Conservation (phyloP, 768 basidiomycete species). For the Daedaleopsis sinensis region DNA sequence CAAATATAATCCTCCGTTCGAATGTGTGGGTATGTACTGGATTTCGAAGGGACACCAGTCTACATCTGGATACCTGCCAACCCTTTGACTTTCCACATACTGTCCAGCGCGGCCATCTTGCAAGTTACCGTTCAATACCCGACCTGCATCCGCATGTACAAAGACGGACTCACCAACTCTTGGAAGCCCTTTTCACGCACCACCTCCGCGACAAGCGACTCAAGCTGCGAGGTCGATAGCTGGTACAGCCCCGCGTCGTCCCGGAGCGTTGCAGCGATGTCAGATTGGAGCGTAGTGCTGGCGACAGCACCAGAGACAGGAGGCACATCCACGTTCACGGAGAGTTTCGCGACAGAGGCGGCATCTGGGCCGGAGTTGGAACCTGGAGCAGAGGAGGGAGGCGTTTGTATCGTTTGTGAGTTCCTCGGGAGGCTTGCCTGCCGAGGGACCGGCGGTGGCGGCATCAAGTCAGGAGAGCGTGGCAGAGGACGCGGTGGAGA, state of each 20-base stretch:
- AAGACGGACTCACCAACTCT: constrained; percentile 60
- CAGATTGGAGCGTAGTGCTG: constrained; percentile 20
- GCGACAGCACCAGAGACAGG: not conserved
- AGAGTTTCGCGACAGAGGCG: too few relatives aligned
- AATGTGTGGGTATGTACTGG: too few relatives aligned
- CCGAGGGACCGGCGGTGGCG: constrained; percentile 12
- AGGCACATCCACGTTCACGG: not conserved
- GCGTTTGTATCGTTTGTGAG: not conserved
- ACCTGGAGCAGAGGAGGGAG: not conserved
- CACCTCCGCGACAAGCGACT: constrained; percentile 59
- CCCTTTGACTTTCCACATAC: constrained; percentile 46
- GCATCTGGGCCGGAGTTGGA: not conserved
- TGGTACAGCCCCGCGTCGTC: constrained; percentile 55
- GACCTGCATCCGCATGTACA: not conserved
- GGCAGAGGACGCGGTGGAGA: constrained; percentile 1
- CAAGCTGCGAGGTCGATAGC: constrained; percentile 53
- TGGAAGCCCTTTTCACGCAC: constrained; percentile 78
- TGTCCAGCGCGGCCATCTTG: constrained; percentile 56
- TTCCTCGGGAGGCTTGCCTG: constrained; percentile 10
- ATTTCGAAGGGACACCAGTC: not conserved
- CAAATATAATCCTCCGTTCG: too few relatives aligned
- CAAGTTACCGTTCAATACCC: not conserved
- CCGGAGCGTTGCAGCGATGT: constrained; percentile 40
- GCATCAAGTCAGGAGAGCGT: constrained; percentile 14
- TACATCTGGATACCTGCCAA: constrained; percentile 8